These are phyloP conservation scores for Cladorrhinum samala DNA, from an alignment of 495 filamentous ascomycete genomes.

Conservation along the genomic window DNA sequence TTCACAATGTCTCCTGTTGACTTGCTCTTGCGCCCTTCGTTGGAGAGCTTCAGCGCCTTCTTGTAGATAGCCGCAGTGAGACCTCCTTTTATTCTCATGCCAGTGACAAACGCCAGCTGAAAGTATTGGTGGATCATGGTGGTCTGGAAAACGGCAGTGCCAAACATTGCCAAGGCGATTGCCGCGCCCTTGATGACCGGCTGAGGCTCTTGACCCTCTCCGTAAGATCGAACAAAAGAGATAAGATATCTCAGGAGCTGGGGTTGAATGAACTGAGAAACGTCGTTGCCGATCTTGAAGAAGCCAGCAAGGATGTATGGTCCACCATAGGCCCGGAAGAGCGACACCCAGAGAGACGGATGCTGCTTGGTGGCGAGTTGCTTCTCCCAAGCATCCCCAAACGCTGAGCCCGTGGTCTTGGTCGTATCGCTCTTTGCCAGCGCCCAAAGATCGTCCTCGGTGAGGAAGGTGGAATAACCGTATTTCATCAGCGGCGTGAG, in stretches of 20 bases:
- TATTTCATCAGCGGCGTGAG: constrained; percentile 98
- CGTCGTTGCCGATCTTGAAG: constrained; percentile 82
- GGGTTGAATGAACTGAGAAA: constrained; percentile 81
- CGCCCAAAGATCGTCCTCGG: constrained; percentile 96
- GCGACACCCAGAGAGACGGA: constrained; percentile 87
- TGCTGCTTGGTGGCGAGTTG: constrained; percentile 64
- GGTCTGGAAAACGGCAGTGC: constrained; percentile 79
- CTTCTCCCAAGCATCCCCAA: constrained; percentile 70
- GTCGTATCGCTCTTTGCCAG: constrained; percentile 77
- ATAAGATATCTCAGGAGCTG: constrained; percentile 86
- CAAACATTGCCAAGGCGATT: constrained; percentile 90
- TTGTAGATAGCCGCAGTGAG: constrained; percentile 87
- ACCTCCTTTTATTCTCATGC: constrained; percentile 90
- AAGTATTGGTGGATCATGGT: constrained; percentile 83
- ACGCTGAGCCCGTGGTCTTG: constrained; percentile 53
- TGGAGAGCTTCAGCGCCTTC: constrained; percentile 84
- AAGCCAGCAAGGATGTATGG: constrained; percentile 73
- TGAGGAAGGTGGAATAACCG: constrained; percentile 87
- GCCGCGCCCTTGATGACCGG: constrained; percentile 77
- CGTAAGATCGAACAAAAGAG: constrained; percentile 77
- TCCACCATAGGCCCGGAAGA: constrained; percentile 77
- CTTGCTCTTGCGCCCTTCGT: constrained; percentile 85
- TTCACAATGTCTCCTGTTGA: constrained; percentile 98
- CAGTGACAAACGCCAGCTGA: constrained; percentile 86
- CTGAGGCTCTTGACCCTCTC: constrained; percentile 51